A percentile compares a stretch with the other conserved stretches of the same genome.
phyloP scores from a whole-genome alignment of 495 filamentous ascomycete genomes.

The Aspergillus affinis region DNA sequence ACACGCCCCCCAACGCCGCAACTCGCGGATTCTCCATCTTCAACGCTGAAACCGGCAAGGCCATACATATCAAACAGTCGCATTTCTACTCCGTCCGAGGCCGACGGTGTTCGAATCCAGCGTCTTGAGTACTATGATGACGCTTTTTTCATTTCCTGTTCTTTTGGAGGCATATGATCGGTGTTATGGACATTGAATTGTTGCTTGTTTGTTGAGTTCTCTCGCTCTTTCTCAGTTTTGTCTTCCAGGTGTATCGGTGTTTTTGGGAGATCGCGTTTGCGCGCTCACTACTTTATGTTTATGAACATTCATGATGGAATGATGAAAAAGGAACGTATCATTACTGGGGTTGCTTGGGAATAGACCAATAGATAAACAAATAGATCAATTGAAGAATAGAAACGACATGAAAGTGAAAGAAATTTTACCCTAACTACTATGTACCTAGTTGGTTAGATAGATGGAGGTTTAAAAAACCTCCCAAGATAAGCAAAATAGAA shows the following conservation, averaged over 20 bases:
- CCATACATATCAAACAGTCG: slow-evolving; percentile 65
- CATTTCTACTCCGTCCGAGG: slow-evolving; percentile 54
- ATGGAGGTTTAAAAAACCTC: no score
- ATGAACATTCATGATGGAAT: not conserved
- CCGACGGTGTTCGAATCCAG: slow-evolving; percentile 4
- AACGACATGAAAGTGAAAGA: not conserved
- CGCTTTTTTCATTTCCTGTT: not conserved
- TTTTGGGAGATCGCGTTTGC: no score
- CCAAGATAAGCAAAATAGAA: not conserved
- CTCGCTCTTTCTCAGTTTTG: no score
- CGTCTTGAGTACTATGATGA: not conserved
- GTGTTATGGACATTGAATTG: no score
- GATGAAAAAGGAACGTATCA: not conserved
- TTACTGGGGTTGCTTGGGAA: not conserved
- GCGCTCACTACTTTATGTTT: not conserved
- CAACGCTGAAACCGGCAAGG: slow-evolving; percentile 68
- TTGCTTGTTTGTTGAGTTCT: not conserved
- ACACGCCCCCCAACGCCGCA: slow-evolving; percentile 87
- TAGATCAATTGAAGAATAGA: slow-evolving; percentile 11
- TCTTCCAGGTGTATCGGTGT: no score
- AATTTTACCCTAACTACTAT: no score
- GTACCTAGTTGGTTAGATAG: no score
- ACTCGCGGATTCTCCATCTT: slow-evolving; percentile 72
- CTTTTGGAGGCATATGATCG: no score
- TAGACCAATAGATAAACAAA: slow-evolving; percentile 12